Conservation (phyloP, 2,329 filamentous ascomycete species). For the Trichoderma aggressivum region DNA sequence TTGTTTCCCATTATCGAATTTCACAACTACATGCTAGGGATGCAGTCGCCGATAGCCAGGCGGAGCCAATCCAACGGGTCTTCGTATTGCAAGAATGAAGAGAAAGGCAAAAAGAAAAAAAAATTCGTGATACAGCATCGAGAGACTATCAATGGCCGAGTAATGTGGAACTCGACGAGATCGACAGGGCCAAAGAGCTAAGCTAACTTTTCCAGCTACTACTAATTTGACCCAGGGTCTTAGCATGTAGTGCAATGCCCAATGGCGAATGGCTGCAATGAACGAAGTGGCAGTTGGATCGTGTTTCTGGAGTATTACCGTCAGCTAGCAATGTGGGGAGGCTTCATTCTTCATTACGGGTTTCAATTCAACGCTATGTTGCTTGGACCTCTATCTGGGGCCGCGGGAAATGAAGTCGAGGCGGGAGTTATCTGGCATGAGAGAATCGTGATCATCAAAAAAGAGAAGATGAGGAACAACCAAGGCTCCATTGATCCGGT, state of each 20-base stretch:
- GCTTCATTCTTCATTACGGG: not conserved
- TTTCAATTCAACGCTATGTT: not conserved
- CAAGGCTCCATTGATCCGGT: not conserved
- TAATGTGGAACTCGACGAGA: not conserved
- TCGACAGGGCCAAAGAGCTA: conserved; percentile 10
- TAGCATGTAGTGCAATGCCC: not conserved
- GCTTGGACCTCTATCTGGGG: not conserved
- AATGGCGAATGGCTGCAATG: not conserved
- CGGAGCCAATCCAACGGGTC: not conserved
- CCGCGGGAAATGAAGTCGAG: not conserved
- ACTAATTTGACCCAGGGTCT: conserved; percentile 1
- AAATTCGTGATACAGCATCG: not conserved
- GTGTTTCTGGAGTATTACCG: not conserved
- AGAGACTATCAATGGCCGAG: not conserved
- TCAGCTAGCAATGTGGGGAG: conserved; percentile 5
- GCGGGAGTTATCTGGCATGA: not conserved
- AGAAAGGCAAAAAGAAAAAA: not conserved
- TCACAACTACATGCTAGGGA: not conserved
- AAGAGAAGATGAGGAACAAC: not conserved
- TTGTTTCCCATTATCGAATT: not conserved
- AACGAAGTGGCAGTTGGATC: not conserved
- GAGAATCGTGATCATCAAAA: not conserved
- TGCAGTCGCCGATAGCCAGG: not conserved
- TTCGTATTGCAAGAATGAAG: not conserved
- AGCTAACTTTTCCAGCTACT: not conserved